These are phyloP conservation scores for Phytophthora litchii DNA, from an alignment of 352 stramenopile species.

Conservation along the genomic window DNA sequence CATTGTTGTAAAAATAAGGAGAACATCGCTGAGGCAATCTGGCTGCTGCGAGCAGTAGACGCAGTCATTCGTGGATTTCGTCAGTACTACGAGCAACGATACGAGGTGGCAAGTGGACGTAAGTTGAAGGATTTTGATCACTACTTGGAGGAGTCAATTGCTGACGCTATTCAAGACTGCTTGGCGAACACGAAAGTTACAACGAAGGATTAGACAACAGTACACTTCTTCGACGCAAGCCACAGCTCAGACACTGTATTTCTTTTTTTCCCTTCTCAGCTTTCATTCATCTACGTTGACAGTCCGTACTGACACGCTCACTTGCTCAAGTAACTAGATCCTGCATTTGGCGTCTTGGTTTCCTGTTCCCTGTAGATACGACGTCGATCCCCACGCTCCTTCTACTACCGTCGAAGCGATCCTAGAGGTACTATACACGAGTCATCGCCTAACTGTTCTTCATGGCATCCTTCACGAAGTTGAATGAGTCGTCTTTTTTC, in stretches of 20 bases:
- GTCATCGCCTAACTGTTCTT: conserved; percentile 74
- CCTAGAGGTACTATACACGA: conserved; percentile 58
- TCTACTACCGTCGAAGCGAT: conserved; percentile 36
- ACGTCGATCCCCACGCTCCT: conserved; percentile 36
- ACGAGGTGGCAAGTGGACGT: not conserved
- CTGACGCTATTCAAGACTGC: not conserved
- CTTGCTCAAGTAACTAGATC: conserved; percentile 17
- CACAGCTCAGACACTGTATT: conserved; percentile 31
- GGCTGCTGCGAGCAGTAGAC: conserved; percentile 29
- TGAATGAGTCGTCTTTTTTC: conserved; percentile 90
- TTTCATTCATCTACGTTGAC: conserved; percentile 38
- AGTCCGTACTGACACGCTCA: conserved; percentile 13
- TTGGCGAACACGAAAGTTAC: not conserved
- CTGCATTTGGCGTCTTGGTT: conserved; percentile 23
- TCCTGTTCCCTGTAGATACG: conserved; percentile 29
- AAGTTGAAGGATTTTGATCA: not conserved
- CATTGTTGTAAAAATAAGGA: conserved; percentile 25
- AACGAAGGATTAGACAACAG: not conserved
- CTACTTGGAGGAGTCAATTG: not conserved
- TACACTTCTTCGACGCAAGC: conserved; percentile 4
- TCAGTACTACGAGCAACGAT: conserved; percentile 24
- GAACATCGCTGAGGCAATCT: conserved; percentile 7
- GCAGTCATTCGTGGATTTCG: conserved; percentile 19
- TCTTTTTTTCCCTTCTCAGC: conserved; percentile 30
- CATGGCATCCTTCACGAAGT: conserved; percentile 90